phyloP scores from a whole-genome alignment of 805 yeast species.

The Blastobotrys terrestris region DNA sequence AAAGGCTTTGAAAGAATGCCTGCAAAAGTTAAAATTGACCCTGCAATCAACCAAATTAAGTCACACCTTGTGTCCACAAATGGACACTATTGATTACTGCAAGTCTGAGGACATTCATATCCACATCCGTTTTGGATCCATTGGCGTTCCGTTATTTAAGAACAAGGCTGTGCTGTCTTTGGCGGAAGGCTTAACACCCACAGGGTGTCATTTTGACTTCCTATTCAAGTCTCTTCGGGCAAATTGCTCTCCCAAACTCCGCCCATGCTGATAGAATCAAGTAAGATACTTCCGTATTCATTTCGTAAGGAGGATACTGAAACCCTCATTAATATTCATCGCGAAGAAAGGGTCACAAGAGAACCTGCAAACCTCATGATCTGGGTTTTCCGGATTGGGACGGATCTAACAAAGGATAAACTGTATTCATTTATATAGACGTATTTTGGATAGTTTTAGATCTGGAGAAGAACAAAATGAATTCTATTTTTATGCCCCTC shows the following conservation, averaged over 20 bases:
- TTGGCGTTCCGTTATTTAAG: slow-evolving; percentile 58
- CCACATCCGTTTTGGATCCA: slow-evolving; percentile 63
- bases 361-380: background rate
- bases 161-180: slow-evolving; percentile 44
- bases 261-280: slow-evolving; percentile 57
- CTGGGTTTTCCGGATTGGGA: slow-evolving; percentile 4
- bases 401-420: background rate
- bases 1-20: slow-evolving; percentile 53
- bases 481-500: no score
- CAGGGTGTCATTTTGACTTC: slow-evolving; percentile 55
- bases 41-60: slow-evolving; percentile 67
- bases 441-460: no score
- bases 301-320: slow-evolving; percentile 39
- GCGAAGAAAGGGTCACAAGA: background rate
- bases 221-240: slow-evolving; percentile 54
- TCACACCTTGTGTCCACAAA: slow-evolving; percentile 49
- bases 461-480: no score
- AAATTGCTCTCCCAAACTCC: slow-evolving; percentile 64
- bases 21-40: slow-evolving; percentile 40
- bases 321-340: slow-evolving; percentile 20
- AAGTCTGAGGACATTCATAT: slow-evolving; percentile 45
- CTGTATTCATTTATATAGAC: no score
- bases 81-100: slow-evolving; percentile 48
- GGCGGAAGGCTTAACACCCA: slow-evolving; percentile 50
- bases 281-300: slow-evolving; percentile 35